phyloP scores from a whole-genome alignment of 2,329 filamentous ascomycete species.

The Phyllosticta citriasiana region DNA sequence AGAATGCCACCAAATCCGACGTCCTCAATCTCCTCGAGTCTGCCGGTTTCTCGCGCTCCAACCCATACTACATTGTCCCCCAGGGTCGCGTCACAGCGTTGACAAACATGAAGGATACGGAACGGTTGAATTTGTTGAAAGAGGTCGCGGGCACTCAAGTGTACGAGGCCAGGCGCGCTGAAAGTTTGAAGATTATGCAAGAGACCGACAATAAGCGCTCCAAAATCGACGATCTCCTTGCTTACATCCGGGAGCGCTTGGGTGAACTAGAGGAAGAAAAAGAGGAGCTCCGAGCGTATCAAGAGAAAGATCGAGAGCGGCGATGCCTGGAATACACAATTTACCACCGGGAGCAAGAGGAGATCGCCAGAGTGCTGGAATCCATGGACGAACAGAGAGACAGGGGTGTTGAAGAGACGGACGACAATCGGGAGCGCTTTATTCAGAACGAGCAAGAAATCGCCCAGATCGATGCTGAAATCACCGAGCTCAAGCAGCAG shows the following conservation, averaged over 20 bases:
- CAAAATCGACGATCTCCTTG: conserved; percentile 87
- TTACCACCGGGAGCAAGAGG: conserved; percentile 78
- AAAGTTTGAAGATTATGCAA: conserved; percentile 92
- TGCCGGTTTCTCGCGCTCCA: conserved; percentile 91
- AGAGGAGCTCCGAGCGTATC: conserved; percentile 85
- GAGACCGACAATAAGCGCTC: conserved; percentile 90
- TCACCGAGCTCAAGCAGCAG: conserved; percentile 69
- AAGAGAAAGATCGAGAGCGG: conserved; percentile 88
- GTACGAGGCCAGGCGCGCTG: conserved; percentile 82
- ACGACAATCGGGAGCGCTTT: conserved; percentile 68
- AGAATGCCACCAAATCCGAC: conserved; percentile 88
- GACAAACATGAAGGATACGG: conserved; percentile 97
- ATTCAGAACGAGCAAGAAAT: conserved; percentile 71
- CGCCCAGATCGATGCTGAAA: conserved; percentile 64
- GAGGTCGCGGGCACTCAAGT: conserved; percentile 98
- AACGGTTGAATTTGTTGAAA: conserved; percentile 81
- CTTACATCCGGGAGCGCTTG: conserved; percentile 84
- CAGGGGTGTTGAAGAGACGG: conserved; percentile 73
- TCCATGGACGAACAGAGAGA: conserved; percentile 73
- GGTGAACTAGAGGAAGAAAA: conserved; percentile 92
- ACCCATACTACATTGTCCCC: conserved; percentile 98
- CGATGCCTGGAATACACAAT: conserved; percentile 91
- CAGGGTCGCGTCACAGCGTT: conserved; percentile 91
- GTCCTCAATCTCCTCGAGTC: conserved; percentile 93
- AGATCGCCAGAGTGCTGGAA: conserved; percentile 66